phyloP scores from a whole-genome alignment of 768 basidiomycete genomes.

The Tubosaeta sp. region DNA sequence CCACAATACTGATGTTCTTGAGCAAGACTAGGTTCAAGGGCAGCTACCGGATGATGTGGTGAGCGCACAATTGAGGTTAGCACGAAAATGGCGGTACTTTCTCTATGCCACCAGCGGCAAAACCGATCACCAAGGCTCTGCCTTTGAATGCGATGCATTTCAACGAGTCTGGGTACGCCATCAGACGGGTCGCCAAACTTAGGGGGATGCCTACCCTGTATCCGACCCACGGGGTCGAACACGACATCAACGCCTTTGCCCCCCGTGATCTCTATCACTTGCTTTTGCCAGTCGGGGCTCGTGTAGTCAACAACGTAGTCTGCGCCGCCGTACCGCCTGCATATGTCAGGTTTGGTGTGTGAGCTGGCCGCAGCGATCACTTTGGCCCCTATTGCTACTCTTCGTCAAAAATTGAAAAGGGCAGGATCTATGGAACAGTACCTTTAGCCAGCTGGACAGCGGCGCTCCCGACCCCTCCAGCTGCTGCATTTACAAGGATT shows the following conservation, averaged over 20 bases:
- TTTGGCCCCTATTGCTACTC: constrained; percentile 76
- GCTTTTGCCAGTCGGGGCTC: constrained; percentile 79
- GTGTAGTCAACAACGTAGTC: constrained; percentile 82
- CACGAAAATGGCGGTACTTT: constrained; percentile 6
- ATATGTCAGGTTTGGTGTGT: constrained; percentile 72
- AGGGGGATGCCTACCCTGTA: constrained; percentile 46
- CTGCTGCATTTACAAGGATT: constrained; percentile 92
- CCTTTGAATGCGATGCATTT: constrained; percentile 97
- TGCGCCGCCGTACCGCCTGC: constrained; percentile 71
- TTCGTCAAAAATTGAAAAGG: not conserved
- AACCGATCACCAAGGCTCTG: constrained; percentile 89
- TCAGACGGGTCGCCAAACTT: not conserved
- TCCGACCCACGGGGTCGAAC: constrained; percentile 82
- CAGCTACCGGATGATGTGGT: constrained; percentile 42
- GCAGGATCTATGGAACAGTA: constrained; percentile 23
- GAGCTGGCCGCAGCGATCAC: constrained; percentile 94
- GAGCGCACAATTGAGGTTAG: not conserved
- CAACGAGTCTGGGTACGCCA: constrained; percentile 53
- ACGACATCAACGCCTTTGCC: constrained; percentile 86
- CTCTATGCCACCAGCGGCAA: constrained; percentile 22
- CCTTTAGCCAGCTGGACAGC: constrained; percentile 94
- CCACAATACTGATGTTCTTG: constrained; percentile 82
- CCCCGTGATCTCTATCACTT: constrained; percentile 76
- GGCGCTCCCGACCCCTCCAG: constrained; percentile 90
- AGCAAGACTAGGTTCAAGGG: constrained; percentile 80